Evolutionary conservation across 2,329 filamentous ascomycete species (phyloP), one percentile per base, ranked within the genome.

Genomic region (Aspergillus latus): DNA sequence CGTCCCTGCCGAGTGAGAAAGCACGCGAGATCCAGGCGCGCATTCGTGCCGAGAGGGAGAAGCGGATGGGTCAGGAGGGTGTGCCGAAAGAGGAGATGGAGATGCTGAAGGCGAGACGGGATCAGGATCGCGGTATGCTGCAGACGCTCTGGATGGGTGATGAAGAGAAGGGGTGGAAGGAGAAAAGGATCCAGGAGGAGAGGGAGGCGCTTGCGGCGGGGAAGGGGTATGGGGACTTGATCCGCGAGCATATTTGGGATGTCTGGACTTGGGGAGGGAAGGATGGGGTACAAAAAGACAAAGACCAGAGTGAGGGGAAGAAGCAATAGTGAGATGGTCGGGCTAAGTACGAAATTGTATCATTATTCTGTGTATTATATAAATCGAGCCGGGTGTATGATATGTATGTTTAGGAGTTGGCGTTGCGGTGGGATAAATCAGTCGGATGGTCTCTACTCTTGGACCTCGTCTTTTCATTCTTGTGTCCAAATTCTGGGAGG

Each of bases 231-330:
- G 69, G 73, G 0, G 72, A 74, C 68, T 67, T 78, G 69, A 78
- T 78, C 49, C 68, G 70, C 60, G 74, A 78, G 57, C 72, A 78
- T 70, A 71, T 78, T 44, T 76, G 72, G 73, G 76, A 78, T 57
- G 76, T 77, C 30, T 77, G 75, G 74, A 76, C 71, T 58, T 72
- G 68, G 69, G 69, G 71, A 36, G 68, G 69, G 58, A 67, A 66
- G 45, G 54, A 56, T 30, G 37, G 34, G 34, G 34, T 21, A 11
- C 32, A 34, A 13, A 5, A 5, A 4, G 34, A 13, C 40, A 40
- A 28, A 29, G 32, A 59, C n/a, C 42, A 55, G 36, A 44, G 58
- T 15, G 40, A 15, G n/a, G 15, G n/a, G 45, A 49, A 26, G 46
- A 29, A 36, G 29, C 29, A 53, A 34, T 53, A 21, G 21, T 21